Conservation (phyloP, 495 filamentous ascomycete species). For the Clavariopsis aquatica region DNA sequence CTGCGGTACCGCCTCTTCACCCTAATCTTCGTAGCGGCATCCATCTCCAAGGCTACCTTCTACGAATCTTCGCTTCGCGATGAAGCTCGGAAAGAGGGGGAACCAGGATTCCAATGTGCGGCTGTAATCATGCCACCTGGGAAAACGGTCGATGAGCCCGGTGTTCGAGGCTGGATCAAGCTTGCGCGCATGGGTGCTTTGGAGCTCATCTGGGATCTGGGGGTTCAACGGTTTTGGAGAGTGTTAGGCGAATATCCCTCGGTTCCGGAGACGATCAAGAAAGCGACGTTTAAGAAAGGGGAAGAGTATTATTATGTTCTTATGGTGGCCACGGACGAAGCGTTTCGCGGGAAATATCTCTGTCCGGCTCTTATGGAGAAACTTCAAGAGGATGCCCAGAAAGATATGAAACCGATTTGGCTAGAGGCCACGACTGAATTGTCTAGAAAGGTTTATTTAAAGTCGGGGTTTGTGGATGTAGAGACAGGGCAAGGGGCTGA, state of each 20-base stretch:
- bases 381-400: conserved; percentile 6
- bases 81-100: background rate
- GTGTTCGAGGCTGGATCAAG: background rate
- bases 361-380: conserved; percentile 8
- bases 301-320: conserved; percentile 30
- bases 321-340: conserved; percentile 16
- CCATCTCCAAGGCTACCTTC: background rate
- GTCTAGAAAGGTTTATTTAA: background rate
- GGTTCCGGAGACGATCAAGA: background rate
- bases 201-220: background rate
- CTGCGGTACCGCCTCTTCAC: background rate
- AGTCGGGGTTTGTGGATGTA: background rate
- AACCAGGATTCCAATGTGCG: background rate
- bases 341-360: conserved; percentile 26
- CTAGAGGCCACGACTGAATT: conserved; percentile 24
- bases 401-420: conserved; percentile 25
- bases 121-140: conserved; percentile 5
- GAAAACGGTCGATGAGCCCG: background rate
- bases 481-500: background rate
- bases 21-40: background rate
- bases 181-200: background rate
- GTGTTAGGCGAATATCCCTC: background rate
- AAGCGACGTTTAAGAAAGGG: background rate
- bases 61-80: background rate
- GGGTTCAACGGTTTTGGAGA: background rate